A percentile compares a stretch with the other conserved stretches of the same genome.
Evolutionary conservation across 306 rosid genomes (phyloP).

Genomic region (Purshia tridentata): DNA sequence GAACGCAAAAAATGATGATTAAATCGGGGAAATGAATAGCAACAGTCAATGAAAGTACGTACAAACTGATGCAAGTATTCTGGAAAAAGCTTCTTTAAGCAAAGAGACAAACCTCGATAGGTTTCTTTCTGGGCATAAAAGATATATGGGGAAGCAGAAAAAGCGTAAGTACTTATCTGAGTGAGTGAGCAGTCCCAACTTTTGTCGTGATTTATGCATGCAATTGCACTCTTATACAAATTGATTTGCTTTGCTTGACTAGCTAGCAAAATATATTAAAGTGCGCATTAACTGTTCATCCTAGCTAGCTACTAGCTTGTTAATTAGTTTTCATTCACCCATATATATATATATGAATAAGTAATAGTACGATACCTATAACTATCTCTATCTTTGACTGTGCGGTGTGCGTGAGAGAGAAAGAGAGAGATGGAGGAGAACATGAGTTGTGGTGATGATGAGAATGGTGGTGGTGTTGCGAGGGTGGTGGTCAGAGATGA

Average conservation of each 20-base stretch:
- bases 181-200: background rate
- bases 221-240: background rate
- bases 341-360: too few relatives aligned
- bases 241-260: background rate
- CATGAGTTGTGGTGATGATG: background rate
- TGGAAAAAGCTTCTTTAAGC: conserved; percentile 1
- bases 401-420: background rate
- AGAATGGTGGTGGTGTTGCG: background rate
- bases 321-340: too few relatives aligned
- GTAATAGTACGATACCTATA: too few relatives aligned
- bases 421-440: conserved; percentile 13
- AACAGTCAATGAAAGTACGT: too few relatives aligned
- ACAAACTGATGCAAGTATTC: too few relatives aligned
- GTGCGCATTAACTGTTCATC: too few relatives aligned
- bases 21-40: too few relatives aligned
- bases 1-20: too few relatives aligned
- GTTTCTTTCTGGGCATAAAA: conserved; percentile 4
- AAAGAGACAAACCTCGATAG: background rate
- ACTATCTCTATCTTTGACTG: too few relatives aligned
- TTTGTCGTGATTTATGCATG: conserved; percentile 1
- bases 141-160: too few relatives aligned
- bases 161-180: background rate
- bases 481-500: background rate
- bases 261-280: background rate
- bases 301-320: too few relatives aligned